Conservation (phyloP, 768 basidiomycete genomes). For the Mrakia blollopis region DNA sequence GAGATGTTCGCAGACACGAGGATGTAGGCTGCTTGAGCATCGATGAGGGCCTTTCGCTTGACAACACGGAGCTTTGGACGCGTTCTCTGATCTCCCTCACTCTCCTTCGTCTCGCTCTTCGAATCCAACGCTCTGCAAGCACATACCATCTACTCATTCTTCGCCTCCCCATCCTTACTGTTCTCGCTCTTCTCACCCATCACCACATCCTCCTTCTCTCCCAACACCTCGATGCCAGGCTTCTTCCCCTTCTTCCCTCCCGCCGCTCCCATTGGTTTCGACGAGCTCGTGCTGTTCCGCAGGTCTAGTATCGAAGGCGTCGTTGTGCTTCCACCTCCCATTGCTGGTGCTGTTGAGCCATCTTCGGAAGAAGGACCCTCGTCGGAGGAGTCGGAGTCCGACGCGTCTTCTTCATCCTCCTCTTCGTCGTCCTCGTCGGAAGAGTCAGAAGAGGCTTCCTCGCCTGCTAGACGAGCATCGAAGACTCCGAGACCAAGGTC, state of each 20-base stretch:
- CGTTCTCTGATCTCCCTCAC: no score
- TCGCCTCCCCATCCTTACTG: no score
- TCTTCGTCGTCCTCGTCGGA: conserved; percentile 3
- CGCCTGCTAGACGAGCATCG: conserved; percentile 24
- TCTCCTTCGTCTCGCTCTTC: no score
- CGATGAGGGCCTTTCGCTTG: no score
- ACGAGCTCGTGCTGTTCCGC: not conserved
- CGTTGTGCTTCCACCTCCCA: no score
- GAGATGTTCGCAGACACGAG: no score
- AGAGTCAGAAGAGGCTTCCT: not conserved
- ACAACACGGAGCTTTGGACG: no score
- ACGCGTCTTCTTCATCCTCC: not conserved
- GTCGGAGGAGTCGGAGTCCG: not conserved
- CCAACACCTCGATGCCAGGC: not conserved
- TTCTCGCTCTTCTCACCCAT: no score
- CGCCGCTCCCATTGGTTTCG: not conserved
- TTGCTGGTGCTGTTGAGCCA: not conserved
- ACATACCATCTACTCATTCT: no score
- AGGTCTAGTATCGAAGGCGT: not conserved
- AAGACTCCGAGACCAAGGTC: conserved; percentile 31
- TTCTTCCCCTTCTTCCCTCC: conserved; percentile 8
- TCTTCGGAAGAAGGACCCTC: not conserved
- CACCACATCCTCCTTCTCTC: not conserved
- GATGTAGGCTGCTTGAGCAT: no score
- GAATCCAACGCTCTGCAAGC: no score